Evolutionary conservation across 805 yeast species (phyloP), one percentile per base, ranked within the genome.

Genomic region (Candida chilensis): DNA sequence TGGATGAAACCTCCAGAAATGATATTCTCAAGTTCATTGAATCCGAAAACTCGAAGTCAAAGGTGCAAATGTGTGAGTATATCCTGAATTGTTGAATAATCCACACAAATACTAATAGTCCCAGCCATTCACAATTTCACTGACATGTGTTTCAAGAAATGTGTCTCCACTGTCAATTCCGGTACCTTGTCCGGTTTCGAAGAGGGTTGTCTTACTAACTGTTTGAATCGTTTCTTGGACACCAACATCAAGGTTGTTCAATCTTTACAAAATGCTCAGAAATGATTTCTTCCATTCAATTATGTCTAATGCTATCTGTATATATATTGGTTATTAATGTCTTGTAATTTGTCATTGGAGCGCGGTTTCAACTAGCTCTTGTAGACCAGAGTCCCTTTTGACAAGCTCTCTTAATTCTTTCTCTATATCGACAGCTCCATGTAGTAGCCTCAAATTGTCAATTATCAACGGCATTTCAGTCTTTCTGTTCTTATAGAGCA

Each of bases 101-200:
- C 10, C 16, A 8, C 9, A 14, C 40, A n/a, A n/a, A 7, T 10
- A 8, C 12, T 36, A n/a, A 12, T 8, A 28, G n/a, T 22, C 13
- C 13, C 6, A 22, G 25, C 94, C 20, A 82, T 88, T 37, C 95
- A 88, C 52, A 74, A 69, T 46, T 86, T 85, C 70, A 87, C 96
- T 17, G 88, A 86, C 49, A 67, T 79, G 65, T 88, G 97, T 53
- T 88, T 86, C 68, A 83, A 80, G 52, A 82, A 83, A 57, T 88
- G 97, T 55, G 70, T 86, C 31, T 57, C 61, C 29, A 50, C 56
- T 37, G 60, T 72, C 30, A 57, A 62, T 29, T 55, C 61, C 34
- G 69, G 70, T 18, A 64, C 62, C 28, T 61, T 87, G 39, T 64
- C 65, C 38, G 31, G 57, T 2, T 52, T 53, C 32, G 96, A 88